phyloP scores from a whole-genome alignment of 2,329 filamentous ascomycete genomes.

The Moelleriella libera region DNA sequence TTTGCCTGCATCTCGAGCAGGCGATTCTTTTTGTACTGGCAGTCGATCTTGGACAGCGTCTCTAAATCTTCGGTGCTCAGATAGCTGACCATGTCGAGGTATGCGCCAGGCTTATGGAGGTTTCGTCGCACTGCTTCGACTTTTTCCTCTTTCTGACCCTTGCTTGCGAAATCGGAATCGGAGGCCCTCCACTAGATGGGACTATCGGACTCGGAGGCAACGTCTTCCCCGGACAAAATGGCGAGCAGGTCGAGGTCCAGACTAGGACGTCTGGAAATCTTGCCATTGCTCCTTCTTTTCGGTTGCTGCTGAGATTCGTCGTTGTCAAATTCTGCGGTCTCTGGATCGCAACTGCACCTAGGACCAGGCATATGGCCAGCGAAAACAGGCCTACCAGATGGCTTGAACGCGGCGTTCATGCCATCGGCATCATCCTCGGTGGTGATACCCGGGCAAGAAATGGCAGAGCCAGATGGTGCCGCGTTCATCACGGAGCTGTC shows the following conservation, averaged over 20 bases:
- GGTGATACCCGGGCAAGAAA: too few species aligned
- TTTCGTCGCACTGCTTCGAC: slow-evolving; percentile 14
- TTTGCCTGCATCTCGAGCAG: slow-evolving; percentile 29
- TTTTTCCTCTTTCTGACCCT: slow-evolving; percentile 15
- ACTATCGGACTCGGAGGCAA: slow-evolving; percentile 10
- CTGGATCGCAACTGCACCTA: too few species aligned
- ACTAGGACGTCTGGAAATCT: background rate
- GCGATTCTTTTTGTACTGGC: slow-evolving; percentile 15
- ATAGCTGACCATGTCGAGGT: slow-evolving; percentile 10
- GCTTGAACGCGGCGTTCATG: too few species aligned
- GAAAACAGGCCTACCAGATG: too few species aligned
- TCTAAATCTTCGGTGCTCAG: slow-evolving; percentile 17
- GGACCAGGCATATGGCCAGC: too few species aligned
- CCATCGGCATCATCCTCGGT: too few species aligned
- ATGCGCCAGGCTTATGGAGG: slow-evolving; percentile 14
- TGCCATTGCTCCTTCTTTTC: background rate
- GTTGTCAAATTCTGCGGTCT: too few species aligned
- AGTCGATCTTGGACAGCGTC: slow-evolving; percentile 20
- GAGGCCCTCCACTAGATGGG: background rate
- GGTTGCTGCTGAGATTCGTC: too few species aligned
- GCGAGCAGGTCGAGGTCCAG: background rate
- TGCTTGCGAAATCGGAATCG: slow-evolving; percentile 6
- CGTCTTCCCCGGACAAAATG: slow-evolving; percentile 13
- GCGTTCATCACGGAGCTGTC: too few species aligned
- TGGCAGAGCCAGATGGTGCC: too few species aligned